Evolutionary conservation across 139 green algal genomes (phyloP).

Genomic region (Chlorella sp.): DNA sequence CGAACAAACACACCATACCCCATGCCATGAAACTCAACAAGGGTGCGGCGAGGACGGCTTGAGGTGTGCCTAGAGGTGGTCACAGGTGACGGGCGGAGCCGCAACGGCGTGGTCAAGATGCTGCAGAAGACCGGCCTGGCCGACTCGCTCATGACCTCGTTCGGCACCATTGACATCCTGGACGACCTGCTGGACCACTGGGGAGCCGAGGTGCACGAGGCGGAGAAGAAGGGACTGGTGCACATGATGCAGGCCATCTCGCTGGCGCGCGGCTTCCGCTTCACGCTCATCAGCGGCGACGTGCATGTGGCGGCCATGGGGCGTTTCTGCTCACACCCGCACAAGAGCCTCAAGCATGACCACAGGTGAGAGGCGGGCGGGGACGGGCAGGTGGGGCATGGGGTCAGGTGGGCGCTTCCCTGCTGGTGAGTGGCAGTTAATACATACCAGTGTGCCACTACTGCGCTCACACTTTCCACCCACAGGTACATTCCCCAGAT

Average conservation of each 20-base stretch:
- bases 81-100: too few relatives aligned
- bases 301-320: slow-evolving; percentile 43
- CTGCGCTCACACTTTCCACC: too few relatives aligned
- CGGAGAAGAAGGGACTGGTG: slow-evolving; percentile 29
- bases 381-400: neutral
- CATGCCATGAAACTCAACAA: too few relatives aligned
- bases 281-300: slow-evolving; percentile 50
- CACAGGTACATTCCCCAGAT: slow-evolving; percentile 32
- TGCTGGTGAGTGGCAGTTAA: too few relatives aligned
- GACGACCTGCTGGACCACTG: slow-evolving; percentile 66
- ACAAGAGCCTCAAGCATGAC: slow-evolving; percentile 24
- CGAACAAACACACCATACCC: too few relatives aligned
- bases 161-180: slow-evolving; percentile 36
- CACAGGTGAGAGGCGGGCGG: neutral
- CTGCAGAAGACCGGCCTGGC: slow-evolving; percentile 37
- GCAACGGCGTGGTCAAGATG: slow-evolving; percentile 13
- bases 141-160: slow-evolving; percentile 11
- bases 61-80: too few relatives aligned
- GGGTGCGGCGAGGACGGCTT: too few relatives aligned
- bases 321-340: slow-evolving; percentile 26
- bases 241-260: slow-evolving; percentile 34
- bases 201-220: slow-evolving; percentile 19
- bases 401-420: too few relatives aligned
- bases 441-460: too few relatives aligned
- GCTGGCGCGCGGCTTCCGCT: slow-evolving; percentile 22